These are phyloP conservation scores for Calonectria pauciramosa DNA, from an alignment of 2,329 filamentous ascomycete genomes.

Conservation along the genomic window DNA sequence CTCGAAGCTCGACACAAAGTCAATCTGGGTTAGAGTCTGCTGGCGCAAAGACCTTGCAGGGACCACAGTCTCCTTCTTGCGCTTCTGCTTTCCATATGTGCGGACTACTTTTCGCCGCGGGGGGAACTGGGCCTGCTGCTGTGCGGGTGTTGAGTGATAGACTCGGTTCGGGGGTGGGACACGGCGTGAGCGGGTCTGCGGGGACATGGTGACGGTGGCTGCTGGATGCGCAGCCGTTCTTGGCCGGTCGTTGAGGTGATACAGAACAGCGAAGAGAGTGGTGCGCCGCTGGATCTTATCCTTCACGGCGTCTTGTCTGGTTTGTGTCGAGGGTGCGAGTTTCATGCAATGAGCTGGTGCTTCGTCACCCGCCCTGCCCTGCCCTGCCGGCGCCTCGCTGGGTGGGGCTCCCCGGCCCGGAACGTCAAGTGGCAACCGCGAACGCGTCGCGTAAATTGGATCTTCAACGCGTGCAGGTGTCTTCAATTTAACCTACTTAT, in stretches of 20 bases:
- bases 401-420: slow-evolving; percentile 33
- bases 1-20: slow-evolving; percentile 54
- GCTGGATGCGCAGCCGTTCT: not conserved
- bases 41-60: slow-evolving; percentile 48
- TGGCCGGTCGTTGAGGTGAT: not conserved
- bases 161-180: slow-evolving; percentile 53
- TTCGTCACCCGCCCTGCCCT: slow-evolving; percentile 3
- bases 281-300: not conserved
- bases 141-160: slow-evolving; percentile 54
- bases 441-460: slow-evolving; percentile 44
- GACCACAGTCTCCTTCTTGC: slow-evolving; percentile 35
- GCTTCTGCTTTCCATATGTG: slow-evolving; percentile 50
- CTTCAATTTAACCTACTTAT: not conserved
- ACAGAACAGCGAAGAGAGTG: not conserved
- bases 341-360: slow-evolving; percentile 6
- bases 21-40: slow-evolving; percentile 60
- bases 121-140: slow-evolving; percentile 57
- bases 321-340: not conserved
- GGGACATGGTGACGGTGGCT: slow-evolving; percentile 47
- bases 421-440: slow-evolving; percentile 38
- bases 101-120: slow-evolving; percentile 50
- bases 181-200: slow-evolving; percentile 55
- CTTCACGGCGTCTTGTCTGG: not conserved
- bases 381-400: not conserved
- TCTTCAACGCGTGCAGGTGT: slow-evolving; percentile 10